Conservation (phyloP, 1,284 basidiomycete species). For the Irpex sp. region DNA sequence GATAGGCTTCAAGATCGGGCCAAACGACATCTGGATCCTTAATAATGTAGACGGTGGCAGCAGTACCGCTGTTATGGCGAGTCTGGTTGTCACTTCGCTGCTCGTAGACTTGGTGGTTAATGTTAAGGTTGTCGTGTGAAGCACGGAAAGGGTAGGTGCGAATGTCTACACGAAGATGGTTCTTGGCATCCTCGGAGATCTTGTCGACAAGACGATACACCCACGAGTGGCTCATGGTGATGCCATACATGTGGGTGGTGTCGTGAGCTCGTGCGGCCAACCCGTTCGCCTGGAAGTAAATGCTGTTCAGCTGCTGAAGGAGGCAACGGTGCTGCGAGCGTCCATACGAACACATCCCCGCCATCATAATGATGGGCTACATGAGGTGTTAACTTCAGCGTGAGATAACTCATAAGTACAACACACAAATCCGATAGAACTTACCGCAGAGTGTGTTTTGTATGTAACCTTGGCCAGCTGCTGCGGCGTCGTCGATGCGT, state of each 20-base stretch:
- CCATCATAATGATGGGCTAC: slow-evolving; percentile 23
- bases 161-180: slow-evolving; percentile 12
- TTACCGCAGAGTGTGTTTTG: slow-evolving; percentile 26
- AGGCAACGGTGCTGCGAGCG: slow-evolving; percentile 25
- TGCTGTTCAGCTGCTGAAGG: slow-evolving; percentile 27
- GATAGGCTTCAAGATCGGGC: slow-evolving; percentile 16
- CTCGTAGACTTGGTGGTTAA: background rate
- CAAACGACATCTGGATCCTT: slow-evolving; percentile 13
- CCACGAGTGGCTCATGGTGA: slow-evolving; percentile 30
- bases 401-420: background rate
- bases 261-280: slow-evolving; percentile 24
- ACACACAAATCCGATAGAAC: background rate
- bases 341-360: slow-evolving; percentile 24
- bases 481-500: too few relatives aligned
- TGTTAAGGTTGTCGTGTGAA: slow-evolving; percentile 1
- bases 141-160: slow-evolving; percentile 10
- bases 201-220: slow-evolving; percentile 8
- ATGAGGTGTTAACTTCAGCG: slow-evolving; percentile 3
- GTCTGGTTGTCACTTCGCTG: background rate
- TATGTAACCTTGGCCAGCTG: slow-evolving; percentile 11
- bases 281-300: slow-evolving; percentile 26
- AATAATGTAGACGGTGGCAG: slow-evolving; percentile 1
- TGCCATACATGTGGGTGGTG: slow-evolving; percentile 21
- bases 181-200: background rate
- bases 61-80: slow-evolving; percentile 1